These are phyloP conservation scores for Paramecium biaurelia DNA, from an alignment of 73 alveolate species.

Conservation along the genomic window DNA sequence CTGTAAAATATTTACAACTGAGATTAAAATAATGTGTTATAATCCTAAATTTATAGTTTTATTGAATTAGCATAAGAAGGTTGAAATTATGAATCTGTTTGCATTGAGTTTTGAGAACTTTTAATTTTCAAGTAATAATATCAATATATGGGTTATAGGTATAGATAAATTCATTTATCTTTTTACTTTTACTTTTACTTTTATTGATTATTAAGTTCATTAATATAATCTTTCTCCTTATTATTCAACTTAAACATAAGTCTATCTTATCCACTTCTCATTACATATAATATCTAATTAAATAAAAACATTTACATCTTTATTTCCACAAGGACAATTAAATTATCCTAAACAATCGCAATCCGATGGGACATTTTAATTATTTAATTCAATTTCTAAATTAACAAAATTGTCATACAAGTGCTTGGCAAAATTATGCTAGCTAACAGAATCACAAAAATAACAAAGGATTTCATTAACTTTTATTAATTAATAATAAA, in stretches of 20 bases:
- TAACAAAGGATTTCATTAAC: not conserved
- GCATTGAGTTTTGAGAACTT: too few species aligned
- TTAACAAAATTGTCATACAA: not conserved
- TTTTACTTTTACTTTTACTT: not conserved
- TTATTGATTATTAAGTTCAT: not conserved
- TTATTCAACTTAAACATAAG: not conserved
- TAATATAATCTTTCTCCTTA: not conserved
- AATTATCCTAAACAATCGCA: not conserved
- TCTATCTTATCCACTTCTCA: not conserved
- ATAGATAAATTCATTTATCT: not conserved
- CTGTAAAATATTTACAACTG: not conserved
- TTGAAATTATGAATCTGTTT: not conserved
- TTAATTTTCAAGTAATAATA: too few species aligned
- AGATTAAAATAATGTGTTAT: too few species aligned
- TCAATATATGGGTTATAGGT: not conserved
- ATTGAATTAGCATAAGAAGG: not conserved
- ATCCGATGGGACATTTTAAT: not conserved
- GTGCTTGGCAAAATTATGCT: not conserved
- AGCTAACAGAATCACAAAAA: not conserved
- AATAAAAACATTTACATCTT: not conserved
- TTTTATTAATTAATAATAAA: not conserved
- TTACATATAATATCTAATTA: not conserved
- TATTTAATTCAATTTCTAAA: not conserved
- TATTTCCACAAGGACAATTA: not conserved
- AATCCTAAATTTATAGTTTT: too few species aligned